Base-by-base conservation (phyloP, 2,329 filamentous ascomycete genomes). In the Penicillium frequentans region DNA sequence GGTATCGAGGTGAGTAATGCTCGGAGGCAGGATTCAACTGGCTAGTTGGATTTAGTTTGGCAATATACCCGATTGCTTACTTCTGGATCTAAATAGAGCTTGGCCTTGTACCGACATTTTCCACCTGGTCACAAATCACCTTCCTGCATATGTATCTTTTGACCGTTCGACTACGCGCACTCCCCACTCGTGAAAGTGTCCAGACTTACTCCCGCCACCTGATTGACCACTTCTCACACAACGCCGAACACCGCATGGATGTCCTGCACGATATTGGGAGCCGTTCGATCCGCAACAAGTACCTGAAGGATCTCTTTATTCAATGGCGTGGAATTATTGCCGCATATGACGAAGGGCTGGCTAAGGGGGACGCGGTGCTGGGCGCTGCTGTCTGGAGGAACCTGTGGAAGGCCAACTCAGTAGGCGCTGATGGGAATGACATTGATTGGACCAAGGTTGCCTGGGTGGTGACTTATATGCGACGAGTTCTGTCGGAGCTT, bases 131-230 rank as follows among this genome's bases (percentile, higher is more conserved):
- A 21, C 93, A 98, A 76, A 88, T 98, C 45, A 95, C 93, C 35
- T 96, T 96, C 82, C 84, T 99, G 57, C 93, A 99, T 80, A 90
- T 99, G 84, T 98, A 96, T 81, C 84, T 97, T 57, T 77, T 98
- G 58, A 90, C 90, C 54, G 89, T 90, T 47, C 89, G 93, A 55
- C 80, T 97, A 66, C 90, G 95, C 63, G 88, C 87, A 74, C 85
- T 97, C 66, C 87, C 74, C 16, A 70, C 90, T 23, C 79, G 82
- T 53, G 84, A 88, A 23, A 81, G 84, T 64, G 87, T 90, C 64
- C 83, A 85, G 59, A 84, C 86, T 56, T 96, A 92, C 87, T 91
- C 96, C 74, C 90, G 92, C 69, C 90, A 96, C 77, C 83, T 99
- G 61, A 86, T 95, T 47, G 93, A 99, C 77, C 92, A 98, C 75